phyloP scores from a whole-genome alignment of 495 filamentous ascomycete genomes.

The Aspergillus haitiensis region DNA sequence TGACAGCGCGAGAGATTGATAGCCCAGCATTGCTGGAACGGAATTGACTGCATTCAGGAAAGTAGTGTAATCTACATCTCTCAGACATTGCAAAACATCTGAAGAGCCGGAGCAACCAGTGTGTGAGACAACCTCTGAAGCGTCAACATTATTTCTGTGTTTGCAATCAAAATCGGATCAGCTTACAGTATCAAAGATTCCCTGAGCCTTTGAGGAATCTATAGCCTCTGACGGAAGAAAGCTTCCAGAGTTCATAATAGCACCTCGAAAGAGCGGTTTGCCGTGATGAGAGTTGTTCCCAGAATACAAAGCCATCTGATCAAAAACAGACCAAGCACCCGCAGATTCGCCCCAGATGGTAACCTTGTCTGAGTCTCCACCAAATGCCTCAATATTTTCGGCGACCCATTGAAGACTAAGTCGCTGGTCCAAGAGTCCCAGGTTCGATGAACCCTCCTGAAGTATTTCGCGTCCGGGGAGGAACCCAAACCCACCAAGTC shows the following conservation, averaged over 20 bases:
- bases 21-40: slow-evolving; percentile 56
- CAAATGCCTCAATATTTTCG: slow-evolving; percentile 53
- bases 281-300: not conserved
- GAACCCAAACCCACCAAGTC: slow-evolving; percentile 4
- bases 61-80: slow-evolving; percentile 35
- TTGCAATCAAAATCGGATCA: slow-evolving; percentile 40
- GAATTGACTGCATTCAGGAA: slow-evolving; percentile 61
- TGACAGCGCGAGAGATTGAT: slow-evolving; percentile 54
- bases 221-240: slow-evolving; percentile 57
- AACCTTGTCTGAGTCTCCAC: slow-evolving; percentile 58
- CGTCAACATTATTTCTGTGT: not conserved
- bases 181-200: slow-evolving; percentile 57
- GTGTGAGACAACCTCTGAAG: not conserved
- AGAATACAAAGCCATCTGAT: slow-evolving; percentile 8
- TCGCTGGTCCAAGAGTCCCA: slow-evolving; percentile 10
- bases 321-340: slow-evolving; percentile 19
- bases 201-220: slow-evolving; percentile 57
- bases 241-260: slow-evolving; percentile 63
- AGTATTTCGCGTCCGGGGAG: slow-evolving; percentile 5
- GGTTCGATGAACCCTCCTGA: not conserved
- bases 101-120: slow-evolving; percentile 45
- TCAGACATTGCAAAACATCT: slow-evolving; percentile 63
- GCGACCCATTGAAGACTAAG: slow-evolving; percentile 50
- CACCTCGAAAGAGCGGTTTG: not conserved
- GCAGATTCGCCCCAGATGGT: slow-evolving; percentile 65